Conservation (phyloP, 352 stramenopile species). For the Globisporangium rhizosaccharum region DNA sequence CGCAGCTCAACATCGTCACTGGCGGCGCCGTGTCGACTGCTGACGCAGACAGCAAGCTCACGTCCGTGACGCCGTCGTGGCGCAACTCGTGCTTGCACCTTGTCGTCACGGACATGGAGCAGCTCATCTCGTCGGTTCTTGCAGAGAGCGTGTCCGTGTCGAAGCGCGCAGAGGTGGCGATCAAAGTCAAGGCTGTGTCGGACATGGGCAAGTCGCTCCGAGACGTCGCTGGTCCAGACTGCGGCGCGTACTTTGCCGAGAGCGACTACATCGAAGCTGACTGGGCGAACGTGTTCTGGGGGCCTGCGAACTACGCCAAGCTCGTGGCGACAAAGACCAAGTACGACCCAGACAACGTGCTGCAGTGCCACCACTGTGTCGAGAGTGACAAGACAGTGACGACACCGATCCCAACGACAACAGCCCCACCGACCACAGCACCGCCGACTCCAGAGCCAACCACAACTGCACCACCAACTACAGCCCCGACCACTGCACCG, state of each 20-base stretch:
- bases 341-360: not conserved
- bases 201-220: slow-evolving; percentile 5
- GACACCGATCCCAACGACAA: not conserved
- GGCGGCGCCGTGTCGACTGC: slow-evolving; percentile 7
- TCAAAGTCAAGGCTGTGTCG: not conserved
- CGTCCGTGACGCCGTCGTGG: slow-evolving; percentile 5
- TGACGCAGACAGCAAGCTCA: not conserved
- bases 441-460: not conserved
- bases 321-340: slow-evolving; percentile 1
- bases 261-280: slow-evolving; percentile 5
- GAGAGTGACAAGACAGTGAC: not conserved
- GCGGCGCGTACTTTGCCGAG: slow-evolving; percentile 7
- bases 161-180: not conserved
- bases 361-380: slow-evolving; percentile 8
- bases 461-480: not conserved
- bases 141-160: not conserved
- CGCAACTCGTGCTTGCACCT: slow-evolving; percentile 7
- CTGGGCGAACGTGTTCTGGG: slow-evolving; percentile 6
- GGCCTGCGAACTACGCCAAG: slow-evolving; percentile 6
- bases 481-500: not conserved
- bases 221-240: not conserved
- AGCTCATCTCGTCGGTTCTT: not conserved
- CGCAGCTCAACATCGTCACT: slow-evolving; percentile 2
- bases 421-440: not conserved
- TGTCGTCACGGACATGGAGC: slow-evolving; percentile 1